These are phyloP conservation scores for Crithidia fasciculata DNA, from an alignment of 208 protist genomes.

Conservation along the genomic window DNA sequence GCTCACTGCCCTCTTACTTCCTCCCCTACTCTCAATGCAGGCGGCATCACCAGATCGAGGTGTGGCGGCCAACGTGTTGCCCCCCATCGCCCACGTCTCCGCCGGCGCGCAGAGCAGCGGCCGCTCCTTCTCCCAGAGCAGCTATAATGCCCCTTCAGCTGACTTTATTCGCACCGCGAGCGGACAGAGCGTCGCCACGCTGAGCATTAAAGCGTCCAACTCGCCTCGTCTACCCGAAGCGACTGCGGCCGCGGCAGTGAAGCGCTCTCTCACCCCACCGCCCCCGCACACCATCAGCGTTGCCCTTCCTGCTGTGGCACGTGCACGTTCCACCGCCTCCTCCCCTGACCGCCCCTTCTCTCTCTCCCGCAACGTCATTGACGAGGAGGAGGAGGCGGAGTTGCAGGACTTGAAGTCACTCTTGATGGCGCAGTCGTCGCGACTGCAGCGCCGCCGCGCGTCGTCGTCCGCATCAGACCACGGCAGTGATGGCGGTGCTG, in stretches of 20 bases:
- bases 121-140: not conserved
- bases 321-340: not conserved
- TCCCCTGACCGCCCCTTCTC: not conserved
- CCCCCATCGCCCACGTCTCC: constrained; percentile 6
- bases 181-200: not conserved
- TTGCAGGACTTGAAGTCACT: constrained; percentile 53
- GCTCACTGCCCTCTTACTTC: not conserved
- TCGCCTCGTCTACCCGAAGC: not conserved
- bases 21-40: constrained; percentile 6
- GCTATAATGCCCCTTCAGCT: not conserved
- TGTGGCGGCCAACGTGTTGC: not conserved
- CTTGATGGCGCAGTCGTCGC: constrained; percentile 56
- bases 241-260: not conserved
- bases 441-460: constrained; percentile 33
- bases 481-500: too few species aligned
- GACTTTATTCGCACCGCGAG: not conserved
- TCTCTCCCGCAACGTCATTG: not conserved
- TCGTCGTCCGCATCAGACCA: not conserved
- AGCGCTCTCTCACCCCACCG: not conserved
- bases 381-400: constrained; percentile 44
- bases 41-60: not conserved
- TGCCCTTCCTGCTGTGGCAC: too few species aligned
- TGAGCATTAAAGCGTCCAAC: not conserved
- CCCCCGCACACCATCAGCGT: not conserved
- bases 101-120: not conserved